A percentile compares a stretch with the other conserved stretches of the same genome.
These are phyloP conservation scores for Jatropha podagrica DNA, from an alignment of 441 rosid genomes.

Conservation along the genomic window DNA sequence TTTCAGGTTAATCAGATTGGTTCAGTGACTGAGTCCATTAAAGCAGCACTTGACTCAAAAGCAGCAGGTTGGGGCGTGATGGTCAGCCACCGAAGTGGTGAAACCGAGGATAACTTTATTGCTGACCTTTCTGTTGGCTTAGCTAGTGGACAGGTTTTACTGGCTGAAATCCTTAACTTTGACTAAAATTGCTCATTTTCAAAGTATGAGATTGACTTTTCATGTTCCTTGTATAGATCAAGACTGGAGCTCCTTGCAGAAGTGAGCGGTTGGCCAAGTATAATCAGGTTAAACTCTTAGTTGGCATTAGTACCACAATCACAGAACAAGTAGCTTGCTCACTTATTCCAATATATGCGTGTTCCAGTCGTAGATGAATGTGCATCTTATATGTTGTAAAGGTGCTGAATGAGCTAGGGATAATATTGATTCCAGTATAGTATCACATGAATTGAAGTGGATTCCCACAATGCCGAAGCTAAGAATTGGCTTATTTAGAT, in stretches of 20 bases:
- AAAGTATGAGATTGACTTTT: slow-evolving; percentile 14
- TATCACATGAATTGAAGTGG: background rate
- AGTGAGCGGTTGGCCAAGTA: slow-evolving; percentile 95
- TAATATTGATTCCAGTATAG: background rate
- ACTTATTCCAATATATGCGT: background rate
- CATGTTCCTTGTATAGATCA: slow-evolving; percentile 56
- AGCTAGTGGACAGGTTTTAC: slow-evolving; percentile 88
- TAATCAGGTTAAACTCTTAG: slow-evolving; percentile 68
- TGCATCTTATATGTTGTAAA: background rate
- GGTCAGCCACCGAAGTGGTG: slow-evolving; percentile 98
- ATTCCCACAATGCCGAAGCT: background rate
- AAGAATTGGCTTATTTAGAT: background rate
- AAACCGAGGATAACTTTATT: slow-evolving; percentile 94
- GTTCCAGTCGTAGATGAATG: background rate
- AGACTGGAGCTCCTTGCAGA: slow-evolving; percentile 97
- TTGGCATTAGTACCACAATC: background rate
- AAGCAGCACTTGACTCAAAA: slow-evolving; percentile 90
- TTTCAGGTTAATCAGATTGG: slow-evolving; percentile 96
- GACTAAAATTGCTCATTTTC: background rate
- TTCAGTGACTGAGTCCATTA: slow-evolving; percentile 86
- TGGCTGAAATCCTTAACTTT: slow-evolving; percentile 14
- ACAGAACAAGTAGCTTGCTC: background rate
- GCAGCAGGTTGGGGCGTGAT: slow-evolving; percentile 99
- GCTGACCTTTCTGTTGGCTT: slow-evolving; percentile 95
- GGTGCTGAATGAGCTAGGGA: background rate